Base-by-base conservation (phyloP, 176 grass and related monocot genomes). In the Canna indica region DNA sequence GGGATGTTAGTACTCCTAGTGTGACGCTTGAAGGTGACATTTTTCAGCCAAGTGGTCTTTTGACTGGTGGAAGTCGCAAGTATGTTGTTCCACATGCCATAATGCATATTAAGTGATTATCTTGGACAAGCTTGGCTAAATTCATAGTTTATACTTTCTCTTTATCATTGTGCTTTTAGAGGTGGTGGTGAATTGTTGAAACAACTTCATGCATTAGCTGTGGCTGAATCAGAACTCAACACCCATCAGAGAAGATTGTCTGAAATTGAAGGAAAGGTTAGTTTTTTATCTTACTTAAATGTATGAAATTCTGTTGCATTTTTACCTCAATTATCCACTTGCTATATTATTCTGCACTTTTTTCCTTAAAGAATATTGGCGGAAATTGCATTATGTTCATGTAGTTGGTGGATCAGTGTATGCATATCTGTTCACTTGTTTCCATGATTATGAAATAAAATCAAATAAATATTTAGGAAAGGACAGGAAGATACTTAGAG, bases 61-160 rank as follows among this genome's bases (percentile, higher is more conserved):
- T 99, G 81, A 99, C 94, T n/a, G 94, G 94, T 88, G 94, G 94
- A 46, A 93, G 90, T 78, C 85, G 85, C 60, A 92, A 81, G 94
- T 93, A 85, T 82, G 59, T 16, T 70, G 20, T 31, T 32, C 29
- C 16, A 18, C 22, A 29, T 72, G 28, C 33, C 47, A 22, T n/a
- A 7, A 67, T 67, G 35, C 67, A 34, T 13, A 58, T 28, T 7
- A 28, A 14, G 15, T 44, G 10, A 26, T 47, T 48, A 14, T 50
- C 11, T 50, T 20, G 8, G 25, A 32, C 6, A 70, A 3, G 7
- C 68, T 70, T 48, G 27, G 14, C 28, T 47, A 39, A 22, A 16
- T 33, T 20, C 28, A 52, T 6, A 20, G 50, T 48, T 41, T 27
- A 28, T 52, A 41, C 27, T 39, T 35, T 61, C 12, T 7, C 29